phyloP scores from a whole-genome alignment of 768 basidiomycete species.

The Auricularia heimuer region DNA sequence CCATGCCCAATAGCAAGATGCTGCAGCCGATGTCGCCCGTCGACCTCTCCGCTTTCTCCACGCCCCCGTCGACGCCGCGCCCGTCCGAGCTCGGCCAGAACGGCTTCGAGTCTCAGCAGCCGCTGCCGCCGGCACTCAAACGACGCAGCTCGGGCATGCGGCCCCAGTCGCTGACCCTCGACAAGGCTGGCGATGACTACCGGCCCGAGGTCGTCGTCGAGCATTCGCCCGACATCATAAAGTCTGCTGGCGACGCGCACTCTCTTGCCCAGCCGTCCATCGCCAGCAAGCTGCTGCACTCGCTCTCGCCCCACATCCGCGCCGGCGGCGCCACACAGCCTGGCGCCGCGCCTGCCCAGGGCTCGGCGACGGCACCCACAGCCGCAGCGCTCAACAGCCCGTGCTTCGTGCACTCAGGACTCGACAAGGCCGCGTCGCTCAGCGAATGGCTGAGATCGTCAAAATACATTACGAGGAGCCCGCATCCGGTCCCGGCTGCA shows the following conservation, averaged over 20 bases:
- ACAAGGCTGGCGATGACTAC: conserved; percentile 9
- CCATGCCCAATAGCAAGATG: background rate
- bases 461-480: conserved; percentile 26
- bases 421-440: conserved; percentile 72
- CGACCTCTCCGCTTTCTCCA: conserved; percentile 33
- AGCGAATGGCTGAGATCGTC: conserved; percentile 55
- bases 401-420: conserved; percentile 88
- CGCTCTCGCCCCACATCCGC: background rate
- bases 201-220: conserved; percentile 6
- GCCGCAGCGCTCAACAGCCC: conserved; percentile 50
- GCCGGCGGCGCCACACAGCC: background rate
- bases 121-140: conserved; percentile 21
- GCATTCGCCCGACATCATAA: background rate
- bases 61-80: conserved; percentile 34
- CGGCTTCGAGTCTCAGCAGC: conserved; percentile 31
- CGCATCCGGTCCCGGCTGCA: conserved; percentile 1
- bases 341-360: background rate
- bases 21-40: conserved; percentile 18
- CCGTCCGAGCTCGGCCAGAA: conserved; percentile 20
- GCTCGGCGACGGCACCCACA: background rate
- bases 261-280: background rate
- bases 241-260: background rate
- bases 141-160: conserved; percentile 3
- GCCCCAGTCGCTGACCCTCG: conserved; percentile 5
- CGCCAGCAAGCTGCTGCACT: background rate